A percentile compares a stretch with the other conserved stretches of the same genome.
Conservation (phyloP, 2,329 filamentous ascomycete species). For the Microdochium trichocladiopsis region DNA sequence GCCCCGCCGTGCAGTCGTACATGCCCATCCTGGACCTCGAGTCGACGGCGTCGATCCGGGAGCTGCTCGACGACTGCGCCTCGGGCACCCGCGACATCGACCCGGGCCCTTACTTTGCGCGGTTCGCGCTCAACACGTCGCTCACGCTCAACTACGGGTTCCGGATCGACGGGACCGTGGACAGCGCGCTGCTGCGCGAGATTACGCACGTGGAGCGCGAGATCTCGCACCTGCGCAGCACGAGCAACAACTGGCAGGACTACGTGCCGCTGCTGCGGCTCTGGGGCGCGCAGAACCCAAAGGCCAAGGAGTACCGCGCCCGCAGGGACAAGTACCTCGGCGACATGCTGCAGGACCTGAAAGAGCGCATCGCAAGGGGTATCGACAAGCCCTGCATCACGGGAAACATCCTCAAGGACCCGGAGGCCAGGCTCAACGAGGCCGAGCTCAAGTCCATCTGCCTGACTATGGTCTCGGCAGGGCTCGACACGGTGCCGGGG, state of each 20-base stretch:
- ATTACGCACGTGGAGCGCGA: constrained; percentile 57
- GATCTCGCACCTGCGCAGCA: constrained; percentile 51
- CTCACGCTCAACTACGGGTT: constrained; percentile 62
- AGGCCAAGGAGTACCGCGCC: constrained; percentile 51
- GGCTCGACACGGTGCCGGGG: constrained; percentile 60
- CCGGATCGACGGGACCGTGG: constrained; percentile 46
- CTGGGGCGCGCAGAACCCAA: constrained; percentile 47
- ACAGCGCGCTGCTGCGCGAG: constrained; percentile 53
- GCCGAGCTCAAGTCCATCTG: constrained; percentile 60
- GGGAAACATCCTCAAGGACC: constrained; percentile 57
- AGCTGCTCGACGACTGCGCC: constrained; percentile 50
- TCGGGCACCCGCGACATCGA: constrained; percentile 48
- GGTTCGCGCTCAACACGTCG: constrained; percentile 51
- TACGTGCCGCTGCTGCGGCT: constrained; percentile 52
- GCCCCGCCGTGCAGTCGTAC: constrained; percentile 56
- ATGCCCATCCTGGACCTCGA: constrained; percentile 56
- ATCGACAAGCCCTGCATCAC: constrained; percentile 60
- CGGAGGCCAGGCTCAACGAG: constrained; percentile 53
- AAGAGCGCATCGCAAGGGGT: constrained; percentile 52
- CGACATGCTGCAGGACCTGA: constrained; percentile 48
- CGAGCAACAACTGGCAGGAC: constrained; percentile 54
- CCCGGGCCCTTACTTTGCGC: constrained; percentile 62
- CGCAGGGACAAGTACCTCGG: constrained; percentile 55
- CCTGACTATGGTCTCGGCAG: constrained; percentile 61
- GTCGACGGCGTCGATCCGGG: constrained; percentile 54